Evolutionary conservation across 2,329 filamentous ascomycete species (phyloP).

Genomic region (Ilyonectria mors-panacis): DNA sequence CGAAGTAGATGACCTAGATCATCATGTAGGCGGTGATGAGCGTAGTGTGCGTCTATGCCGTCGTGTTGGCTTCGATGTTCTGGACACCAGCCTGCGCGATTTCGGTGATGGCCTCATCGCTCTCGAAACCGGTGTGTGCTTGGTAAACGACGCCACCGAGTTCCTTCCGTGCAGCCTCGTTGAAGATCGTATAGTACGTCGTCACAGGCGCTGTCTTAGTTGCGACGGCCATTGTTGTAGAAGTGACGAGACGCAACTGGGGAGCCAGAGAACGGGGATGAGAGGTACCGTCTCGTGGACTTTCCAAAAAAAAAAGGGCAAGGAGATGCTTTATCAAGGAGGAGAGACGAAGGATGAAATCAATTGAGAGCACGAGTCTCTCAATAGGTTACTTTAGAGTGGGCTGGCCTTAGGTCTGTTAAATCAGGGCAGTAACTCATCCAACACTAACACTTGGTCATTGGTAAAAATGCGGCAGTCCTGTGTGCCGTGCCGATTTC

Average conservation of each 20-base stretch:
- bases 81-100: constrained; percentile 54
- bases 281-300: not conserved
- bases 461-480: not conserved
- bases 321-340: not conserved
- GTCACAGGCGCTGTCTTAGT: not conserved
- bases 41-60: constrained; percentile 56
- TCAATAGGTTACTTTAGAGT: not conserved
- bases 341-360: not conserved
- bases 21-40: constrained; percentile 56
- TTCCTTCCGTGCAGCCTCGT: constrained; percentile 14
- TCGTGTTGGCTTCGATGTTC: constrained; percentile 57
- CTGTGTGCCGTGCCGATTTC: not conserved
- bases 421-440: not conserved
- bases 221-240: constrained; percentile 9
- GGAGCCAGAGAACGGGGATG: not conserved
- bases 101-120: constrained; percentile 6
- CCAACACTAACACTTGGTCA: not conserved
- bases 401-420: not conserved
- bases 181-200: not conserved
- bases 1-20: constrained; percentile 64
- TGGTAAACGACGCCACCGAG: not conserved
- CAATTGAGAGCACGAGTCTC: not conserved
- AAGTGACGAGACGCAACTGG: not conserved
- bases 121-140: not conserved
- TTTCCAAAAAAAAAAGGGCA: not conserved